These are phyloP conservation scores for Neophaeococcomyces mojaviensis DNA, from an alignment of 2,329 filamentous ascomycete species.

Conservation along the genomic window DNA sequence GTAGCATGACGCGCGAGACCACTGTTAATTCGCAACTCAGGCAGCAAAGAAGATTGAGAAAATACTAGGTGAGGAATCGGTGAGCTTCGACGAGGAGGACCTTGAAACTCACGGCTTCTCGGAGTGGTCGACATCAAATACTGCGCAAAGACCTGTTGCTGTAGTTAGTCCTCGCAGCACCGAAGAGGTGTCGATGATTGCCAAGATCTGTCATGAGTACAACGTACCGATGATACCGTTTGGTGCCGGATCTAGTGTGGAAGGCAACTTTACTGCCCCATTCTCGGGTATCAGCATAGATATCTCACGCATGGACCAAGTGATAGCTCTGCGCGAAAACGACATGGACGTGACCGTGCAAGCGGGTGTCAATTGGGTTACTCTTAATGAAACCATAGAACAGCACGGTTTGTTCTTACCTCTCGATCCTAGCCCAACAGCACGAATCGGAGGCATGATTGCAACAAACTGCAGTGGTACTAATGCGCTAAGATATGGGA, in stretches of 20 bases:
- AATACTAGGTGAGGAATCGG: too few species aligned
- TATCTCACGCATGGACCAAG: slow-evolving; percentile 76
- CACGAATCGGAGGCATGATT: slow-evolving; percentile 74
- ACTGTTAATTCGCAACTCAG: too few species aligned
- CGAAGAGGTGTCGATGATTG: slow-evolving; percentile 75
- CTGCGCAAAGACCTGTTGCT: slow-evolving; percentile 43
- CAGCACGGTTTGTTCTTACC: slow-evolving; percentile 73
- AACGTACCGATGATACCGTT: slow-evolving; percentile 80
- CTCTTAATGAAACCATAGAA: slow-evolving; percentile 68
- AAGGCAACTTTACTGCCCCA: slow-evolving; percentile 81
- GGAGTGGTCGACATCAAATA: slow-evolving; percentile 48
- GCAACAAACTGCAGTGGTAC: slow-evolving; percentile 58
- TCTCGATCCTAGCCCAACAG: slow-evolving; percentile 81
- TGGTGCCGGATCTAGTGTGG: slow-evolving; percentile 79
- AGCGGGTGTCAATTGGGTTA: slow-evolving; percentile 79
- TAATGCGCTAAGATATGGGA: slow-evolving; percentile 86
- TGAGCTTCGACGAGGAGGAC: slow-evolving; percentile 30
- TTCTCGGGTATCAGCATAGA: slow-evolving; percentile 78
- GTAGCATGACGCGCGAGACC: too few species aligned
- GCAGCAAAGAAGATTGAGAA: too few species aligned
- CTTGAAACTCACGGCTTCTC: slow-evolving; percentile 52
- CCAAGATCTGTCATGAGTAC: slow-evolving; percentile 77
- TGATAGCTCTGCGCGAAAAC: slow-evolving; percentile 67
- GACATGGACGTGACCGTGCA: slow-evolving; percentile 71
- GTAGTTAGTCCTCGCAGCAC: slow-evolving; percentile 71